These are phyloP conservation scores for Saccharomycopsis schoenii DNA, from an alignment of 805 yeast species.

Conservation along the genomic window DNA sequence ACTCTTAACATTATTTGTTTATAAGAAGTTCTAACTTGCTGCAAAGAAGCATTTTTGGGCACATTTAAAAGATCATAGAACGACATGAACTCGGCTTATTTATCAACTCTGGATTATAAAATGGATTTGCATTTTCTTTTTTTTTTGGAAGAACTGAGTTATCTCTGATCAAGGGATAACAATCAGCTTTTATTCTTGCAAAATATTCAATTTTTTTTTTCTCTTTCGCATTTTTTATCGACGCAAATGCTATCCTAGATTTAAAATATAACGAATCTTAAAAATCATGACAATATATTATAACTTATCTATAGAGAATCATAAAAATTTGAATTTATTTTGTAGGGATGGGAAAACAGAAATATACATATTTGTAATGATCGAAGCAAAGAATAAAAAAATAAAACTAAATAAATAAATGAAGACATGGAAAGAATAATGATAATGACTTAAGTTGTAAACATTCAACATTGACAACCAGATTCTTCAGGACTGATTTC, in stretches of 20 bases:
- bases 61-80: not conserved
- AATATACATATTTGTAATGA: too few relatives aligned
- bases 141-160: not conserved
- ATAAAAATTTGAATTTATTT: too few relatives aligned
- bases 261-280: too few relatives aligned
- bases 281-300: too few relatives aligned
- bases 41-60: not conserved
- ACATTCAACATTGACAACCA: constrained; percentile 31
- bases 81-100: not conserved
- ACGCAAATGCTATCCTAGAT: too few relatives aligned
- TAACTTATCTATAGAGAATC: too few relatives aligned
- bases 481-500: constrained; percentile 27
- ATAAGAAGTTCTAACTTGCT: not conserved
- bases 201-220: not conserved
- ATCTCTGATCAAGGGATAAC: not conserved
- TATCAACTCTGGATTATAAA: not conserved
- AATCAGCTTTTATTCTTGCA: not conserved
- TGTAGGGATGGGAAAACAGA: too few relatives aligned
- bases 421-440: not conserved
- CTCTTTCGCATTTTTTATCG: too few relatives aligned
- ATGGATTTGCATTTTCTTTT: not conserved
- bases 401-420: not conserved
- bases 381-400: not conserved
- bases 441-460: not conserved
- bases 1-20: not conserved